These are phyloP conservation scores for Isatis lusitanica DNA, from an alignment of 441 rosid genomes.

Conservation along the genomic window DNA sequence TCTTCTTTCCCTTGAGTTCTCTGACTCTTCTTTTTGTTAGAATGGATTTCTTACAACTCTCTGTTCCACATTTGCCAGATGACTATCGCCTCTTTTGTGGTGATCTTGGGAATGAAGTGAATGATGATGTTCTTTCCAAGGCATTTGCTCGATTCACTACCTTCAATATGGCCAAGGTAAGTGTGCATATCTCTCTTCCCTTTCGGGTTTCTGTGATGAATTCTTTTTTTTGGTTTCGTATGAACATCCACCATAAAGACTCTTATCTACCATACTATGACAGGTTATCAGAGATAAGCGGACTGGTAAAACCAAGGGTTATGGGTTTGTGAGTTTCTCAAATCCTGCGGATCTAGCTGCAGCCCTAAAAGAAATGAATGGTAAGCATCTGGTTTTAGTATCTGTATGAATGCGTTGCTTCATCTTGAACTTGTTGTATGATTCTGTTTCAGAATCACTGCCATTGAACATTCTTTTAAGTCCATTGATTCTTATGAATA, in stretches of 20 bases:
- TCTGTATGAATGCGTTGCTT: conserved; percentile 5
- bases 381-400: conserved; percentile 36
- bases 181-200: conserved; percentile 20
- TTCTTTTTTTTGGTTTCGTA: neutral
- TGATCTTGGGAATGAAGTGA: conserved; percentile 99
- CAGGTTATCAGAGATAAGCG: conserved; percentile 96
- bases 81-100: conserved; percentile 93
- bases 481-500: conserved; percentile 1
- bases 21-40: no score
- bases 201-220: conserved; percentile 4
- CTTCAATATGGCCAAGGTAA: conserved; percentile 92
- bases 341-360: conserved; percentile 84
- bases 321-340: conserved; percentile 92
- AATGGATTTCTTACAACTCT: neutral
- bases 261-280: conserved; percentile 5
- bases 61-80: conserved; percentile 45
- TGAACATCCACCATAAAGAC: conserved; percentile 12
- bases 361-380: conserved; percentile 94
- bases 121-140: conserved; percentile 95
- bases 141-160: conserved; percentile 92
- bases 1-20: no score
- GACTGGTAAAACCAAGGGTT: conserved; percentile 94
- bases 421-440: conserved; percentile 7
- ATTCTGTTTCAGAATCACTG: conserved; percentile 1
- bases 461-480: neutral